Conservation (phyloP, 352 stramenopile species). For the Aphanomyces invadans region DNA sequence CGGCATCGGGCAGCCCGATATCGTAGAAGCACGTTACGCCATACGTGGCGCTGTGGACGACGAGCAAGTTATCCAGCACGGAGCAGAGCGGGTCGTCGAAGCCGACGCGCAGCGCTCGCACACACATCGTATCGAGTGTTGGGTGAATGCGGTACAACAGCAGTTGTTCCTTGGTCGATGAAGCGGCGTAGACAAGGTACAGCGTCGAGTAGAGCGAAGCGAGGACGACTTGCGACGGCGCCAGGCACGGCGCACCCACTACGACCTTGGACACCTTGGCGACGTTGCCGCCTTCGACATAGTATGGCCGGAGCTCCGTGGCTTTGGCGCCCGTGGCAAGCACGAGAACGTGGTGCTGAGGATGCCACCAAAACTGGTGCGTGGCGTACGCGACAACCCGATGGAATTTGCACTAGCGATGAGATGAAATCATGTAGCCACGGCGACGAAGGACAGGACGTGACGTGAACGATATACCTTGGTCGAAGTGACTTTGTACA, state of each 20-base stretch:
- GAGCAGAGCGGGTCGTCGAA: slow-evolving; percentile 57
- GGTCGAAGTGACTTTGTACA: slow-evolving; percentile 33
- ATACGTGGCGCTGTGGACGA: slow-evolving; percentile 75
- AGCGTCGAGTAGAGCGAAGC: slow-evolving; percentile 58
- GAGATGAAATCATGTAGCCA: too few relatives aligned
- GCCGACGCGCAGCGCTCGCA: slow-evolving; percentile 65
- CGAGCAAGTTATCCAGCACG: slow-evolving; percentile 74
- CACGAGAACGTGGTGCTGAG: slow-evolving; percentile 50
- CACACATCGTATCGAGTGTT: slow-evolving; percentile 39
- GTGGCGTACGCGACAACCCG: slow-evolving; percentile 48
- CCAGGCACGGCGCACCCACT: slow-evolving; percentile 47
- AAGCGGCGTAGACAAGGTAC: slow-evolving; percentile 57
- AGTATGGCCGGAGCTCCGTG: slow-evolving; percentile 68
- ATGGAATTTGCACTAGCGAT: slow-evolving; percentile 38
- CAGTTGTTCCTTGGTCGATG: slow-evolving; percentile 47
- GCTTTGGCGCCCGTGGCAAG: slow-evolving; percentile 63
- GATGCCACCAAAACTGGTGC: slow-evolving; percentile 68
- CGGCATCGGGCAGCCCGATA: slow-evolving; percentile 38
- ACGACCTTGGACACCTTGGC: slow-evolving; percentile 66
- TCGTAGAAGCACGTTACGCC: slow-evolving; percentile 77
- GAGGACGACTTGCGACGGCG: slow-evolving; percentile 46
- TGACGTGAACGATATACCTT: neutral
- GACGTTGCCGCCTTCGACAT: slow-evolving; percentile 44
- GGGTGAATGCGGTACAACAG: slow-evolving; percentile 60
- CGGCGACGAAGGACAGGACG: too few relatives aligned